Evolutionary conservation across 2,329 filamentous ascomycete species (phyloP).

Genomic region (Verticillium tricorpus): DNA sequence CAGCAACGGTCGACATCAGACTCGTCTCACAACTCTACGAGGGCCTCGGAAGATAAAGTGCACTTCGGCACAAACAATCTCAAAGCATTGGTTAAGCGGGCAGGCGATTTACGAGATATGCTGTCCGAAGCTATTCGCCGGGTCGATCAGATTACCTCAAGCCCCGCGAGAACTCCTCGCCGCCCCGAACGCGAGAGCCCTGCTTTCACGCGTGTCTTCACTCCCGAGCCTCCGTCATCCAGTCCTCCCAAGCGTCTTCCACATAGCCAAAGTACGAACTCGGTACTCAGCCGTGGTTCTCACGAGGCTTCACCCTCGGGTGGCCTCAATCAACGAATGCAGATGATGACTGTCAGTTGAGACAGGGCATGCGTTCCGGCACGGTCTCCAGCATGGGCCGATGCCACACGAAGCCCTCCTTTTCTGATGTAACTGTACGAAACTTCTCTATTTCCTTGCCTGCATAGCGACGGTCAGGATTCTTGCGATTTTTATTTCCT

Average conservation of each 20-base stretch:
- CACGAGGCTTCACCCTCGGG: conserved; percentile 49
- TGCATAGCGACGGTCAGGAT: conserved; percentile 16
- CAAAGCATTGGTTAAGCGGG: conserved; percentile 61
- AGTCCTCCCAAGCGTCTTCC: conserved; percentile 48
- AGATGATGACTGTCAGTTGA: conserved; percentile 62
- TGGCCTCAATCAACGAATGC: conserved; percentile 49
- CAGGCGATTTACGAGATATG: conserved; percentile 53
- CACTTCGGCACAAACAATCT: conserved; percentile 67
- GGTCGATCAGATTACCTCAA: conserved; percentile 54
- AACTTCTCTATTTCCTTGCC: conserved; percentile 13
- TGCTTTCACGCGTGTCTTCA: conserved; percentile 62
- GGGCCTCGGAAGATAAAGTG: conserved; percentile 45
- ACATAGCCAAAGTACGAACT: conserved; percentile 50
- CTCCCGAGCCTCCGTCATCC: conserved; percentile 45
- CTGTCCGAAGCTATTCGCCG: conserved; percentile 57
- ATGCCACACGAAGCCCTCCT: not conserved
- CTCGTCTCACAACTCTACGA: conserved; percentile 27
- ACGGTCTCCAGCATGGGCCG: not conserved
- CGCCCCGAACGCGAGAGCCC: conserved; percentile 53
- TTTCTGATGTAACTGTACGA: conserved; percentile 15
- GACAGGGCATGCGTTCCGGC: not conserved
- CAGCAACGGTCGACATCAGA: conserved; percentile 46
- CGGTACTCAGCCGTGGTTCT: conserved; percentile 43
- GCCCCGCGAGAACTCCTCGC: conserved; percentile 47
- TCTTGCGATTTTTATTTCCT: conserved; percentile 4